These are phyloP conservation scores for Erucastrum elatum DNA, from an alignment of 345 rosid species.

Conservation along the genomic window DNA sequence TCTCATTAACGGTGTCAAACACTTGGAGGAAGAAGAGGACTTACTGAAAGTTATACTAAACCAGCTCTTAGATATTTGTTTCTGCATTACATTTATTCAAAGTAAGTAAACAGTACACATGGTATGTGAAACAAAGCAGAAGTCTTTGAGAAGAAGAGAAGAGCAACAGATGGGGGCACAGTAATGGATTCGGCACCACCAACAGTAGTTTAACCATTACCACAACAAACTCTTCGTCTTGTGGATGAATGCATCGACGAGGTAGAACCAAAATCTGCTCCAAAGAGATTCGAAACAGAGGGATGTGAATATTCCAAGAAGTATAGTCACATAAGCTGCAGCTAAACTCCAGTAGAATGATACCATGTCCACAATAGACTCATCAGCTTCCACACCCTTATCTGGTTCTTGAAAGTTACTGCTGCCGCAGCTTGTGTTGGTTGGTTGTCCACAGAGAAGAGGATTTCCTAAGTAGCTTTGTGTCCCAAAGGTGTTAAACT, in stretches of 20 bases:
- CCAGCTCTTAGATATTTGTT: background rate
- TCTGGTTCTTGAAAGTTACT: background rate
- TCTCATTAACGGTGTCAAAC: too few species aligned
- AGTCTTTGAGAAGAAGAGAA: background rate
- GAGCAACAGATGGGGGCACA: background rate
- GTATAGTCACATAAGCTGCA: background rate
- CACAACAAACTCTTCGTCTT: background rate
- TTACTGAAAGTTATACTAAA: conserved; percentile 48
- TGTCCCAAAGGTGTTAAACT: background rate
- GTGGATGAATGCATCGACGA: background rate
- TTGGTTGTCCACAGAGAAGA: background rate
- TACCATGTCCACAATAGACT: background rate
- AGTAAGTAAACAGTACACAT: background rate
- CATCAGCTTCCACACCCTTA: background rate
- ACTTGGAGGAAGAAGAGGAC: conserved; percentile 18
- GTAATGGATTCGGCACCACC: background rate
- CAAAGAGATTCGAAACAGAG: background rate
- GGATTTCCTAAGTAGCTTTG: background rate
- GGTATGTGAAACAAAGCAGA: background rate
- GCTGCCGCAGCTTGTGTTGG: background rate
- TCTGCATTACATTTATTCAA: background rate
- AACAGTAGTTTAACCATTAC: background rate
- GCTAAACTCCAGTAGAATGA: background rate
- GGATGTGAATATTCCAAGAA: background rate
- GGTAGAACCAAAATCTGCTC: background rate